These are phyloP conservation scores for Rhinocladiella similis DNA, from an alignment of 2,329 filamentous ascomycete genomes.

Conservation along the genomic window DNA sequence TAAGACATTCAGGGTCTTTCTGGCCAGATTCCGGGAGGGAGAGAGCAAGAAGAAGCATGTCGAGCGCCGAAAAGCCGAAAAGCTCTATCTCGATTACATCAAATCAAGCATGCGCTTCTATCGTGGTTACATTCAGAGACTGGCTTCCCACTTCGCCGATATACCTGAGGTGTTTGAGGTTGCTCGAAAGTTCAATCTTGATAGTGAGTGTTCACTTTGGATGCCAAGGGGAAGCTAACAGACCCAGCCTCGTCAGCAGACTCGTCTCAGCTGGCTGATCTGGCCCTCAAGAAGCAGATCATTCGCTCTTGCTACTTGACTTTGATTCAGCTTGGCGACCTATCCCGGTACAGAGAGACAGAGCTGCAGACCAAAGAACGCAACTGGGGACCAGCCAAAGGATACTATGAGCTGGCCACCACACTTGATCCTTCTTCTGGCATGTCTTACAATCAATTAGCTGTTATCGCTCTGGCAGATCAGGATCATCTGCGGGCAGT, in stretches of 20 bases:
- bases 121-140: constrained; percentile 75
- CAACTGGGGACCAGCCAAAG: constrained; percentile 76
- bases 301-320: constrained; percentile 80
- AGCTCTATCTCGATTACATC: constrained; percentile 79
- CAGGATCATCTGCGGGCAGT: constrained; percentile 79
- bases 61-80: constrained; percentile 74
- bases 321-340: constrained; percentile 82
- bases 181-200: constrained; percentile 51
- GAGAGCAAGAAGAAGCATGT: constrained; percentile 56
- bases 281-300: constrained; percentile 54
- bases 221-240: constrained; percentile 28
- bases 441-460: constrained; percentile 84
- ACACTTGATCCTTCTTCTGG: constrained; percentile 77
- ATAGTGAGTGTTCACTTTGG: constrained; percentile 38
- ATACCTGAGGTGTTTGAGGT: constrained; percentile 60
- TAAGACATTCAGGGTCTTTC: constrained; percentile 69
- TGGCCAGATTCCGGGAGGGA: constrained; percentile 56
- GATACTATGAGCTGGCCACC: constrained; percentile 81
- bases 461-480: constrained; percentile 76
- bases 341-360: constrained; percentile 79
- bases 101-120: constrained; percentile 89
- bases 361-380: constrained; percentile 72
- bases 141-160: constrained; percentile 62
- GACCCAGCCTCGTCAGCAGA: constrained; percentile 47
- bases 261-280: constrained; percentile 47